A percentile compares a stretch with the other conserved stretches of the same genome.
These are phyloP conservation scores for Macadamia integrifolia DNA, from an alignment of 164 flowering plant genomes.

Conservation along the genomic window DNA sequence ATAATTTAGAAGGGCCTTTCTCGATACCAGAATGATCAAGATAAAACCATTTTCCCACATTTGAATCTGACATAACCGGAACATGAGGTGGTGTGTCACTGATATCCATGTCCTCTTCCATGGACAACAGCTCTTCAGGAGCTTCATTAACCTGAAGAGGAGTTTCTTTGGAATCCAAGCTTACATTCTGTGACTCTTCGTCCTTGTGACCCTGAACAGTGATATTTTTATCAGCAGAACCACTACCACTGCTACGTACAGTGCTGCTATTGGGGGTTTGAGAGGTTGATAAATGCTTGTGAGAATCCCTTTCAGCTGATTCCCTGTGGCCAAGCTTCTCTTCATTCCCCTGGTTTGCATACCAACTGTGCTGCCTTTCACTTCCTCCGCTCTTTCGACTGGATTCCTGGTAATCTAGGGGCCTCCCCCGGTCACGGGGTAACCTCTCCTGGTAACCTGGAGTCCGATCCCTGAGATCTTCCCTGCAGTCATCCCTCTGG, in stretches of 20 bases:
- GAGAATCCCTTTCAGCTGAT: conserved; percentile 31
- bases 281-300: conserved; percentile 23
- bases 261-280: conserved; percentile 31
- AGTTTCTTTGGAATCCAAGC: conserved; percentile 26
- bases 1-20: conserved; percentile 76
- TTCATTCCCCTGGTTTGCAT: conserved; percentile 39
- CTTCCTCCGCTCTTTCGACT: conserved; percentile 36
- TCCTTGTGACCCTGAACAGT: conserved; percentile 26
- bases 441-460: conserved; percentile 35
- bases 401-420: conserved; percentile 29
- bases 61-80: conserved; percentile 39
- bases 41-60: conserved; percentile 78
- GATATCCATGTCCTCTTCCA: conserved; percentile 99
- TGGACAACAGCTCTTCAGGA: conserved; percentile 67
- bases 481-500: conserved; percentile 22
- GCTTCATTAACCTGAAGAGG: conserved; percentile 36
- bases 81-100: conserved; percentile 94
- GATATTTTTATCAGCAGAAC: conserved; percentile 25
- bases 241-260: conserved; percentile 17
- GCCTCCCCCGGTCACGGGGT: conserved; percentile 36
- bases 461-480: conserved; percentile 6
- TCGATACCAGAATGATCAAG: conserved; percentile 81
- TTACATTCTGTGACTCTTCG: conserved; percentile 27
- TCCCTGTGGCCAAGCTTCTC: conserved; percentile 43
- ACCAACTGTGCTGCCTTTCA: conserved; percentile 36